phyloP scores from a whole-genome alignment of 306 rosid genomes.

The Echinosophora koreensis region DNA sequence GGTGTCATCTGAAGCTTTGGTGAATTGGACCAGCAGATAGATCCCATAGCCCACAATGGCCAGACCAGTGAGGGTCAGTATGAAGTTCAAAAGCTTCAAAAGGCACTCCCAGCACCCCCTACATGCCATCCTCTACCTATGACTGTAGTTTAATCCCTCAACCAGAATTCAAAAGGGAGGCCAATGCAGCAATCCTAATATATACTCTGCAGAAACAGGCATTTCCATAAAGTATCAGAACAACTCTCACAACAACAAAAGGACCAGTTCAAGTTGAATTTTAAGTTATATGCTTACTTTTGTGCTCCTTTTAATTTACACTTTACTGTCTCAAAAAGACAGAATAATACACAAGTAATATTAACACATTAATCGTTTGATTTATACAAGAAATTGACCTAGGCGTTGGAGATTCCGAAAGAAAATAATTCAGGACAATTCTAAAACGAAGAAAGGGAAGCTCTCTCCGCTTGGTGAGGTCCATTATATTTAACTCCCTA shows the following conservation, averaged over 20 bases:
- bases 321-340: background rate
- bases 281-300: slow-evolving; percentile 18
- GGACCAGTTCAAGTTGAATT: slow-evolving; percentile 1
- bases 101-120: slow-evolving; percentile 90
- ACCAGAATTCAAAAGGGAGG: slow-evolving; percentile 47
- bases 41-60: slow-evolving; percentile 92
- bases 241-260: slow-evolving; percentile 31
- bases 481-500: background rate
- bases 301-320: background rate
- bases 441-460: slow-evolving; percentile 22
- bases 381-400: slow-evolving; percentile 11
- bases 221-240: slow-evolving; percentile 45
- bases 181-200: slow-evolving; percentile 45
- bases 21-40: slow-evolving; percentile 76
- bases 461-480: background rate
- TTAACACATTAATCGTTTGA: background rate
- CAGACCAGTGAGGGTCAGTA: slow-evolving; percentile 78
- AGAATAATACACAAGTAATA: background rate
- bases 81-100: slow-evolving; percentile 87
- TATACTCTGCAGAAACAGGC: slow-evolving; percentile 50
- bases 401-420: background rate
- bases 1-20: slow-evolving; percentile 48
- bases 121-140: slow-evolving; percentile 76
- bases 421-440: background rate
- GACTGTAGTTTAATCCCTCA: slow-evolving; percentile 45